phyloP scores from a whole-genome alignment of 2,329 filamentous ascomycete species.

The Fusarium sp. region DNA sequence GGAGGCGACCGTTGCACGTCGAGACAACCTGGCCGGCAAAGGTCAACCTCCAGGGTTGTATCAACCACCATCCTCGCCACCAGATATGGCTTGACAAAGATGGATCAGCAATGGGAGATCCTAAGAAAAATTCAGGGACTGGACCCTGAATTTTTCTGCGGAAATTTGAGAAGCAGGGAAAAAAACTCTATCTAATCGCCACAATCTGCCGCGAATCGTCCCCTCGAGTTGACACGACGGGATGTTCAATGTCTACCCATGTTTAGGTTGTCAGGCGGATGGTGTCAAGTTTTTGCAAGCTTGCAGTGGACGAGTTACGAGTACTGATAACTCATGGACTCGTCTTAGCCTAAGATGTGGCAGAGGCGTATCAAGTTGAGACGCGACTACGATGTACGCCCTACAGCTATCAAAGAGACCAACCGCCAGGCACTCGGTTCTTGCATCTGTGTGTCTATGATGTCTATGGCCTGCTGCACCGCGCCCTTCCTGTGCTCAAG shows the following conservation, averaged over 20 bases:
- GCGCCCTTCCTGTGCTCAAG: constrained; percentile 15
- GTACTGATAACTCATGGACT: neutral
- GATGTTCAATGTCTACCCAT: constrained; percentile 8
- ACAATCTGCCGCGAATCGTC: constrained; percentile 9
- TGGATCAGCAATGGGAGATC: constrained; percentile 28
- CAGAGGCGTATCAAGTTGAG: constrained; percentile 18
- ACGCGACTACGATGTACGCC: constrained; percentile 9
- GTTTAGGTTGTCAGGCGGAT: neutral
- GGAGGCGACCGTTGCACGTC: constrained; percentile 39
- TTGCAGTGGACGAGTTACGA: constrained; percentile 7
- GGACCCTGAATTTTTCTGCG: constrained; percentile 23
- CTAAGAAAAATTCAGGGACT: constrained; percentile 23
- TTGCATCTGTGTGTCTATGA: constrained; percentile 4
- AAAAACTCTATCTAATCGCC: constrained; percentile 26
- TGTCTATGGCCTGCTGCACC: constrained; percentile 10
- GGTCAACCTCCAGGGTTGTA: constrained; percentile 16
- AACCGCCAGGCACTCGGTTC: constrained; percentile 22
- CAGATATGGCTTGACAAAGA: constrained; percentile 15
- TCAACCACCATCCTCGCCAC: constrained; percentile 33
- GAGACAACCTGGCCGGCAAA: constrained; percentile 8
- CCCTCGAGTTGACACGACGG: neutral
- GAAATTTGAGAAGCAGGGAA: constrained; percentile 16
- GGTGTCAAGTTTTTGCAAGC: neutral
- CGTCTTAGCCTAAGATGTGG: constrained; percentile 1
- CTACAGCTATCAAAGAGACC: constrained; percentile 16